Evolutionary conservation across 2,329 filamentous ascomycete genomes (phyloP), one percentile per base, ranked within the genome.

Genomic region (Apiospora rasikravindrae): DNA sequence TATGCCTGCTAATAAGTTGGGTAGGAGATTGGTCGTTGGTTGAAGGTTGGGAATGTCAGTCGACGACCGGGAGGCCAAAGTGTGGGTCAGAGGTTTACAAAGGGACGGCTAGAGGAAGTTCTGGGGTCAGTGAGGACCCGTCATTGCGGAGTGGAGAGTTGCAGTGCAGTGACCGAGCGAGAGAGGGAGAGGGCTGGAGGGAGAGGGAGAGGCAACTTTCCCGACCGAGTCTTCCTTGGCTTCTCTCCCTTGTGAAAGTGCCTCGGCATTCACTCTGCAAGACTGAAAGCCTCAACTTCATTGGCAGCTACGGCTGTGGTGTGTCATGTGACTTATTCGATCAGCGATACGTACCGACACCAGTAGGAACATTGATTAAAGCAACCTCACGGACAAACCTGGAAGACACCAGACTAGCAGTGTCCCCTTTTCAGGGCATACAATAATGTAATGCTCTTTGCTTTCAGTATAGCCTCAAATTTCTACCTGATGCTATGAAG

Each of bases 191-290:
- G 33, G 33, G 8, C 3, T 4, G 33, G 33, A 6, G 6, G 33
- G 6, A 37, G 29, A 61, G 53, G 14, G 6, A 51, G 26, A 61
- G 53, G 53, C 53, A 22, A 61, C 22, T 64, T 33, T 64, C 29
- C 33, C 57, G 57, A n/a, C 57, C 57, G 57, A 64, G 57, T 64
- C 51, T 1, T 10, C 40, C 11, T 13, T 10, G 11, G 40, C 11
- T 13, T 40, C 40, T 42, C 26, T 57, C 57, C 57, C 57, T 64
- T 64, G 57, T 64, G 57, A 64, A 64, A 64, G 57, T 64, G 57
- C 57, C 57, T 64, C 57, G 57, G 57, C 33, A 61, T n/a, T n/a
- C n/a, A n/a, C n/a, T n/a, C 53, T 37, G 8, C 6, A 7, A 61
- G 40, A 42, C 8, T 42, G 13, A 57, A 61, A 7, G 53, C 51